Evolutionary conservation across 768 basidiomycete species (phyloP).

Genomic region (Boletales sp.): DNA sequence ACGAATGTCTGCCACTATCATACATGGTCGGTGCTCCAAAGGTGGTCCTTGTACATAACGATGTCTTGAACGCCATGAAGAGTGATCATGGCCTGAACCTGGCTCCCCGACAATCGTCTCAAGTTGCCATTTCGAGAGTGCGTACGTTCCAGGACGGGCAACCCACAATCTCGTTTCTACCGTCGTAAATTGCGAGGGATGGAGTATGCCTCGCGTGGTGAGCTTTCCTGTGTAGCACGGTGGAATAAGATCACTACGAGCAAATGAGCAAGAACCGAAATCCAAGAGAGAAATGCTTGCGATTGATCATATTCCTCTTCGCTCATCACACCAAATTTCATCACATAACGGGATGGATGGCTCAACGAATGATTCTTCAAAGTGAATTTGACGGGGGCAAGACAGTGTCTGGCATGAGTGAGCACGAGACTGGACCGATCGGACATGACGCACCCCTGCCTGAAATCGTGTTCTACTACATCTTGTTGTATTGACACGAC

Average conservation of each 20-base stretch:
- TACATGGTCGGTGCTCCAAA: conserved; percentile 24
- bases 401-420: conserved; percentile 46
- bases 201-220: conserved; percentile 57
- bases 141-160: conserved; percentile 60
- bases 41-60: conserved; percentile 39
- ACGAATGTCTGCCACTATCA: conserved; percentile 31
- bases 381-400: conserved; percentile 48
- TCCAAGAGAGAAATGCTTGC: conserved; percentile 8
- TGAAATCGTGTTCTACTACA: conserved; percentile 62
- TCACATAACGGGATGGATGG: conserved; percentile 51
- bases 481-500: conserved; percentile 47
- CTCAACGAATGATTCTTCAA: conserved; percentile 74
- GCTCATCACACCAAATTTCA: conserved; percentile 41
- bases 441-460: conserved; percentile 52
- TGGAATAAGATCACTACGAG: conserved; percentile 39
- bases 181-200: conserved; percentile 42
- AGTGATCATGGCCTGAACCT: conserved; percentile 5
- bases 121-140: conserved; percentile 63
- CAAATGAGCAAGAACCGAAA: conserved; percentile 5
- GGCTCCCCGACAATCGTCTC: conserved; percentile 60
- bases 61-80: conserved; percentile 34
- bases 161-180: conserved; percentile 57
- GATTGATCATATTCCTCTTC: conserved; percentile 19
- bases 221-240: conserved; percentile 66
- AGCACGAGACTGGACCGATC: conserved; percentile 1